These are phyloP conservation scores for Auriscalpium orientale DNA, from an alignment of 768 basidiomycete species.

Conservation along the genomic window DNA sequence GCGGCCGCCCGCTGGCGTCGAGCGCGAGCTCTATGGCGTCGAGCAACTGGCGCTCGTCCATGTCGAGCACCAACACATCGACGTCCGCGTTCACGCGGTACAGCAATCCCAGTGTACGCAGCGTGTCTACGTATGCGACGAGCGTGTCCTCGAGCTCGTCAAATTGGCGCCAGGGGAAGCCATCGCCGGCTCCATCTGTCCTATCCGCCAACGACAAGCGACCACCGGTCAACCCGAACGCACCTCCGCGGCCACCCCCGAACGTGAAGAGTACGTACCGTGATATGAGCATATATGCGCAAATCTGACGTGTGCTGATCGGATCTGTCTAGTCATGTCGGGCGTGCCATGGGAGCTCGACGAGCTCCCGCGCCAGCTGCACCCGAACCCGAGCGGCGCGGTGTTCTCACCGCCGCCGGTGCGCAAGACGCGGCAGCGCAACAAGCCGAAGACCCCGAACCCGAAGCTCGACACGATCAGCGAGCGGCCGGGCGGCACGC, in stretches of 20 bases:
- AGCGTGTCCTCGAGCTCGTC: conserved; percentile 73
- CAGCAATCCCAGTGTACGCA: conserved; percentile 61
- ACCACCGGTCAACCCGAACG: conserved; percentile 1
- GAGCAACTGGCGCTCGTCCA: conserved; percentile 73
- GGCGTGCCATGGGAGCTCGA: conserved; percentile 73
- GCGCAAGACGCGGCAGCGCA: conserved; percentile 51
- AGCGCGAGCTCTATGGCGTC: conserved; percentile 58
- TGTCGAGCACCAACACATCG: conserved; percentile 62
- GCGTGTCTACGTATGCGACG: conserved; percentile 75
- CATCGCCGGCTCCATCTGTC: neutral
- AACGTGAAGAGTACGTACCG: conserved; percentile 74
- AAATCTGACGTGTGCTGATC: neutral
- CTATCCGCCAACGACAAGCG: conserved; percentile 3
- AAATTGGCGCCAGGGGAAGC: conserved; percentile 48
- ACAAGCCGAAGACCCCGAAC: conserved; percentile 56
- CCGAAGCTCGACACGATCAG: conserved; percentile 65
- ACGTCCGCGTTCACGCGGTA: conserved; percentile 72
- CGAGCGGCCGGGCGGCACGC: conserved; percentile 46
- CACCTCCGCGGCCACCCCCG: conserved; percentile 21
- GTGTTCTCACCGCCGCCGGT: conserved; percentile 51
- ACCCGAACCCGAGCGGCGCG: conserved; percentile 54
- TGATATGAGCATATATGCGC: conserved; percentile 1
- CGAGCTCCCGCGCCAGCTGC: conserved; percentile 59
- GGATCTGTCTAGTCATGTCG: conserved; percentile 48
- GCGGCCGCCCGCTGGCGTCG: conserved; percentile 43